Conservation (phyloP, 306 rosid species). For the cucumber (Cucumis sativus) region DNA sequence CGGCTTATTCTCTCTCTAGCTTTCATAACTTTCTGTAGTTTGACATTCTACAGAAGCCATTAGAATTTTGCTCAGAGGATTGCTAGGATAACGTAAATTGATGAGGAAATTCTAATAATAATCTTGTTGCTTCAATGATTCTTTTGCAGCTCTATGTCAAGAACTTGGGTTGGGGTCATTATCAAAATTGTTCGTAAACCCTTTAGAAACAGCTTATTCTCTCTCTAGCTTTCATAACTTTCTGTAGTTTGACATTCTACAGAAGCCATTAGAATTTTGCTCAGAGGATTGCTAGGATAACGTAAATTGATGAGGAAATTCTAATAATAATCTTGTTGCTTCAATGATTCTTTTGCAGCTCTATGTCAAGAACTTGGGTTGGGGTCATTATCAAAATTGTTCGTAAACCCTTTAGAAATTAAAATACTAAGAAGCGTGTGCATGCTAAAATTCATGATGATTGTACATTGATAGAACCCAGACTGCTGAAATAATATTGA, state of each 20-base stretch:
- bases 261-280: neutral
- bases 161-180: neutral
- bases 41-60: neutral
- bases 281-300: neutral
- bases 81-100: neutral
- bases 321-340: neutral
- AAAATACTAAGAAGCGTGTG: neutral
- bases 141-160: neutral
- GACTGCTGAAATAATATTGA: neutral
- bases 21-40: constrained; percentile 1
- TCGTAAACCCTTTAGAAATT: neutral
- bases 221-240: constrained; percentile 9
- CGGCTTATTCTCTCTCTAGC: constrained; percentile 8
- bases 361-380: neutral
- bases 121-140: neutral
- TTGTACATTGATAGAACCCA: neutral
- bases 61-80: neutral
- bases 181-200: neutral
- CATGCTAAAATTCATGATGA: neutral
- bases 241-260: neutral
- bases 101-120: neutral
- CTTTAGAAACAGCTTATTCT: no score
- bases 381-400: neutral
- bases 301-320: neutral
- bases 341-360: neutral